Percentiles rank a stretch among this genome's conserved stretches.
phyloP scores from a whole-genome alignment of 257 asterid species.

The Anisodus acutangulus region DNA sequence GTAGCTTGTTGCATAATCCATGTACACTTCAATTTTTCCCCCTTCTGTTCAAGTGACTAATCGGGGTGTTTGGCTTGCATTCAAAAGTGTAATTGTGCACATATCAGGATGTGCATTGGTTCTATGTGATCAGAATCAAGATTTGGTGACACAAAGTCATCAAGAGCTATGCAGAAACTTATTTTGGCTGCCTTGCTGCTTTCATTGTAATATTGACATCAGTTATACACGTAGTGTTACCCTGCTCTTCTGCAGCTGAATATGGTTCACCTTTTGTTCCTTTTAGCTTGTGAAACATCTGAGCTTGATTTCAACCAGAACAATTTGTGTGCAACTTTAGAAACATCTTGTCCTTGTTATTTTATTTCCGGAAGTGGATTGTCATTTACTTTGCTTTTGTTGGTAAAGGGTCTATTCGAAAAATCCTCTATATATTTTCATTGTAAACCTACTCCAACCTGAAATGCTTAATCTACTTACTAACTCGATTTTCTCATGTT shows the following conservation, averaged over 20 bases:
- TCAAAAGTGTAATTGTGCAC: background rate
- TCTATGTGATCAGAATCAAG: background rate
- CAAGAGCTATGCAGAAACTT: background rate
- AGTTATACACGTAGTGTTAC: background rate
- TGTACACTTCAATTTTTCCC: background rate
- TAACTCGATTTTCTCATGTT: conserved; percentile 20
- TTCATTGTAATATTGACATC: background rate
- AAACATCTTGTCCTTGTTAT: background rate
- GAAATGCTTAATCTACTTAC: conserved; percentile 10
- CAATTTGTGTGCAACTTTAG: background rate
- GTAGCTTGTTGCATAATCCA: conserved; percentile 10
- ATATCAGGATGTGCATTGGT: background rate
- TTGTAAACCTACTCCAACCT: background rate
- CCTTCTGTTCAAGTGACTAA: conserved; percentile 6
- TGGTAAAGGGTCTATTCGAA: background rate
- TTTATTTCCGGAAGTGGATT: conserved; percentile 19
- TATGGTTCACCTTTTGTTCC: conserved; percentile 22
- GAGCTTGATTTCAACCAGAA: conserved; percentile 11
- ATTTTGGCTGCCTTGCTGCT: background rate
- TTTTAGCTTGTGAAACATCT: conserved; percentile 13
- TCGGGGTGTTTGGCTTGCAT: background rate
- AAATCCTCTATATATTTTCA: background rate
- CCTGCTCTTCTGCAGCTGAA: conserved; percentile 12
- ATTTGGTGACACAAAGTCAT: background rate
- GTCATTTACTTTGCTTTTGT: background rate